These are phyloP conservation scores for Sporothrix dimorphospora DNA, from an alignment of 2,329 filamentous ascomycete genomes.

Conservation along the genomic window DNA sequence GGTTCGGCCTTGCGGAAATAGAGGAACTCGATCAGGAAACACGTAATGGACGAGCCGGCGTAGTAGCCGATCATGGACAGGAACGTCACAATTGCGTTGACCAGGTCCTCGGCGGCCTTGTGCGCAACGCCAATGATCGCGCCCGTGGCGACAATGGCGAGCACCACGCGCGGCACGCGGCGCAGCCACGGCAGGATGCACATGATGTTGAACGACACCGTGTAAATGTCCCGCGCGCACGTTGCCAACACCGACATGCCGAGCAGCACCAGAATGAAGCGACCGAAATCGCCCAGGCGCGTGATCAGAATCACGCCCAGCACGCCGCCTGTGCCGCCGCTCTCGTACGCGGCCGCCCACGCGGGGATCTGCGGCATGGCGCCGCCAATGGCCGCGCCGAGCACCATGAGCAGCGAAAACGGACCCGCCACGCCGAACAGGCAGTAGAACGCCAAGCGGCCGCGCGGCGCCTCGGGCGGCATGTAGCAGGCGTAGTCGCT, in stretches of 20 bases:
- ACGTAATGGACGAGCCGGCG: conserved; percentile 38
- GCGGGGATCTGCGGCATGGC: conserved; percentile 56
- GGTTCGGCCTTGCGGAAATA: conserved; percentile 36
- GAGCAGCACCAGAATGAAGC: conserved; percentile 64
- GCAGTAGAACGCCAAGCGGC: conserved; percentile 55
- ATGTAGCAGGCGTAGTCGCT: conserved; percentile 66
- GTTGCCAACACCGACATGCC: conserved; percentile 62
- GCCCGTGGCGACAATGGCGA: conserved; percentile 45
- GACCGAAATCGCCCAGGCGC: conserved; percentile 60
- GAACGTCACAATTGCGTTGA: conserved; percentile 49
- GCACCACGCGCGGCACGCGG: conserved; percentile 47
- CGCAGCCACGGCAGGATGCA: conserved; percentile 45
- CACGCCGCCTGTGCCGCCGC: conserved; percentile 59
- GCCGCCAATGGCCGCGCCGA: conserved; percentile 65
- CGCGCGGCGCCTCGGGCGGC: conserved; percentile 44
- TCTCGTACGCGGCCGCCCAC: conserved; percentile 57
- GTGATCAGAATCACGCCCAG: conserved; percentile 61
- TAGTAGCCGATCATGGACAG: conserved; percentile 51
- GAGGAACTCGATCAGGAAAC: conserved; percentile 35
- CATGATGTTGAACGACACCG: conserved; percentile 64
- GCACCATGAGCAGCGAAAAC: conserved; percentile 61
- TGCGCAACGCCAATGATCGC: conserved; percentile 48
- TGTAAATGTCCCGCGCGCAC: conserved; percentile 62
- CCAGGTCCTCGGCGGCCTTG: conserved; percentile 45
- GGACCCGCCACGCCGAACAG: conserved; percentile 59